Base-by-base conservation (phyloP, 1,284 basidiomycete genomes). In the Hortiboletus rubellus region DNA sequence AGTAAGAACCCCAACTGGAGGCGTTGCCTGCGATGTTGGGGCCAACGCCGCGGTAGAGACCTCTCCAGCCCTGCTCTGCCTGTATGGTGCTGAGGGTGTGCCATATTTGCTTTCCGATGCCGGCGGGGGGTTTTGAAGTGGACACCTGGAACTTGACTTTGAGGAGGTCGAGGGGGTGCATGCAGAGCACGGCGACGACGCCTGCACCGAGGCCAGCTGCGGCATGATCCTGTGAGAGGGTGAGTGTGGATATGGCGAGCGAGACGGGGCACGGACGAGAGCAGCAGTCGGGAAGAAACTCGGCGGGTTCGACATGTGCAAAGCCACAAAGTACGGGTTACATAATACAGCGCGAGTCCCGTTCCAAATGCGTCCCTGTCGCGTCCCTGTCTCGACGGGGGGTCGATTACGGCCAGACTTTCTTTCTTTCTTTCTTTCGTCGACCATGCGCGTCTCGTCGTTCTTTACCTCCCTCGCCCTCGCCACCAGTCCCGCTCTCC, bases 1-100 rank as follows among this genome's bases (percentile, higher is more conserved):
- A 99, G 75, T 99, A 99, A 34, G 98, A 76, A 0, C 97, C 96
- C 96, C 96, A 99, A 66, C 92, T 96, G 7, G 91, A 87, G n/a
- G 96, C 94, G 66, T 98, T 98, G 18, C 97, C 96, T 0, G 93
- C 92, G 45, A 98, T 83, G 70, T 99, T 99, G 3, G 96, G 87
- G 3, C 86, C 84, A 31, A 99, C 77, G 12, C 96, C 96, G 58
- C 96, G 84, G 74, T 98, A 98, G 50, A 99, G 78, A 0, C 96
- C 96, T 61, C 76, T 82, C 85, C 86, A 91, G 8, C 96, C 96
- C 60, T 94, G 85, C 38, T 80, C 76, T 34, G 76, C 77, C 36
- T 92, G 85, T 46, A 98, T 95, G 57, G 86, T 85, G 40, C 79
- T 79, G 57, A 98, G 73, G 0, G 92, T 84, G 54, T 74, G 71